Conservation (phyloP, 305 asterid genomes). For the Fraxinus angustifolia region DNA sequence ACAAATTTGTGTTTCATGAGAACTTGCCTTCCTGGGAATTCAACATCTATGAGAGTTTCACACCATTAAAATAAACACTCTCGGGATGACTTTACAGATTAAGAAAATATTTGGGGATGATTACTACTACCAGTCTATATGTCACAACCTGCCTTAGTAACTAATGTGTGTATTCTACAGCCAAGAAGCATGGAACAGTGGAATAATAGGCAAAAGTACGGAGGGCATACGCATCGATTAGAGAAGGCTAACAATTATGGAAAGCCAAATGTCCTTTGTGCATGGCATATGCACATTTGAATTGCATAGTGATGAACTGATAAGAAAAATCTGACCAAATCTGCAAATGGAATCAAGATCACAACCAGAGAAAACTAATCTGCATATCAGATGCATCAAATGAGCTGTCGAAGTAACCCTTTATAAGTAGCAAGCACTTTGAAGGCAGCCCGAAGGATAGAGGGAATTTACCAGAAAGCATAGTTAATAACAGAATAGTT, state of each 20-base stretch:
- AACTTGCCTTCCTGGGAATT: not conserved
- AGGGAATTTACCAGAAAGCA: not conserved
- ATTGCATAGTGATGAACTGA: not conserved
- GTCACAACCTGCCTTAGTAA: not conserved
- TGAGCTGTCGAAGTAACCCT: not conserved
- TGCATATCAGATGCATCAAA: not conserved
- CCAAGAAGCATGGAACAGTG: not conserved
- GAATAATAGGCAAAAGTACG: not conserved
- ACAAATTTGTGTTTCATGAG: not conserved
- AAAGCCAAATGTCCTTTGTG: not conserved
- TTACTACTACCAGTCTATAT: not conserved
- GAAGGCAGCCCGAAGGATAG: not conserved
- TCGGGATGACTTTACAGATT: not conserved
- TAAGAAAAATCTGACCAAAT: not conserved
- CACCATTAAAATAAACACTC: not conserved
- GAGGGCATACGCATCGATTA: not conserved
- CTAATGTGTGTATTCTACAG: not conserved
- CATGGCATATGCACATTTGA: not conserved
- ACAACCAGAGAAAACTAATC: not conserved
- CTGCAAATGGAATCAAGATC: not conserved
- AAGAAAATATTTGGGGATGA: not conserved
- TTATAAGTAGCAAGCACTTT: not conserved
- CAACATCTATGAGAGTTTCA: not conserved
- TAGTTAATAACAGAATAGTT: not conserved
- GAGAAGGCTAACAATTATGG: not conserved